These are phyloP conservation scores for Pseudogymnoascus destructans DNA, from an alignment of 2,329 filamentous ascomycete genomes.

Conservation along the genomic window DNA sequence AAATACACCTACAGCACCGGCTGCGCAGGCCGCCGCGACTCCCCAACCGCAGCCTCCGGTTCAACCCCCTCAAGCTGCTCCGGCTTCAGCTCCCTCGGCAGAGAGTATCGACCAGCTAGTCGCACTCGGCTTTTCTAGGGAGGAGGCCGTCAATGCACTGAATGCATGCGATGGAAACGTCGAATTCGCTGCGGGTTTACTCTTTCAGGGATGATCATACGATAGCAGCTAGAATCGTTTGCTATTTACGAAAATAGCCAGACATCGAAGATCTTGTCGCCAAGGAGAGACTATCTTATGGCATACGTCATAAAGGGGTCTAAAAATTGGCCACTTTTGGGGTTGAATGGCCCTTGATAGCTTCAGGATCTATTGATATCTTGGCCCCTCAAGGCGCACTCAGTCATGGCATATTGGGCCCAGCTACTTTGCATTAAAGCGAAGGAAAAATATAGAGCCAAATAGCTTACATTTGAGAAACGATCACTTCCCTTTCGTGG, in stretches of 20 bases:
- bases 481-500: neutral
- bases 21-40: slow-evolving; percentile 16
- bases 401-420: neutral
- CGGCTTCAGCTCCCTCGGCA: slow-evolving; percentile 32
- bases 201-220: slow-evolving; percentile 41
- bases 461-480: neutral
- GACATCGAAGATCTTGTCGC: neutral
- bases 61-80: slow-evolving; percentile 15
- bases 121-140: slow-evolving; percentile 61
- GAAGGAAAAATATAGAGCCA: neutral
- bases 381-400: neutral
- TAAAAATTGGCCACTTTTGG: neutral
- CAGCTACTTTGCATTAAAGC: neutral
- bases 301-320: neutral
- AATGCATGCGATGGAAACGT: slow-evolving; percentile 76
- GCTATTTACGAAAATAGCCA: neutral
- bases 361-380: neutral
- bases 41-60: slow-evolving; percentile 18
- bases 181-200: slow-evolving; percentile 71
- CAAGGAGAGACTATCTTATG: neutral
- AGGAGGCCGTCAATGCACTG: slow-evolving; percentile 67
- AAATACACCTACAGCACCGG: slow-evolving; percentile 17
- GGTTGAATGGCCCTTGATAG: neutral
- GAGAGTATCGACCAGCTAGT: slow-evolving; percentile 65
- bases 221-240: neutral